Evolutionary conservation across 2,329 filamentous ascomycete genomes (phyloP), one percentile per base, ranked within the genome.

Genomic region (Aspergillus novofumigatus): DNA sequence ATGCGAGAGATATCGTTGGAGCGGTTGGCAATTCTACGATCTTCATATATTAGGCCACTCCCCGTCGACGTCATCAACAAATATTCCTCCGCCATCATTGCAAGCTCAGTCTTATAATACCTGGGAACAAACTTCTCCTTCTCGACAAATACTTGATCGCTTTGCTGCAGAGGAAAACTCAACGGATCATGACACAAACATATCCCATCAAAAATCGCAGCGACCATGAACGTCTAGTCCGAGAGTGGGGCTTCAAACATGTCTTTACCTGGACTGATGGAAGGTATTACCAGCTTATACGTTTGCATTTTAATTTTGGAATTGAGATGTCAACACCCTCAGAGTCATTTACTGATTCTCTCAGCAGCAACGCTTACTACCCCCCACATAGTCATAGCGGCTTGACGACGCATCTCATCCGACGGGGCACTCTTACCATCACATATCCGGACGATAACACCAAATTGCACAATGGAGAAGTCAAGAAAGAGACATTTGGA

Each of bases 211-310:
- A 65, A n/a, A 67, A 65, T 17, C 72, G 72, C 51, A 60, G 66
- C 54, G 78, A 84, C 35, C 81, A 82, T 54, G 83, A 86, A 67
- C 67, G 69, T 41, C 71, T 82, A 58, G 84, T 87, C 8, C 74
- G 76, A 41, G 76, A 77, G 8, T 86, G 83, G 83, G 84, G 84
- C 1, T 87, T 86, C 68, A 60, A 62, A 9, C 78, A 82, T 62
- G 81, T 86, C 63, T 86, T 86, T 63, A 86, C 83, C 3, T 86
- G 83, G 83, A 79, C 78, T 1, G 84, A 86, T 68, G 72, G 79
- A 51, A 80, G 81, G 82, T 84, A 38, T 11, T 38, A n/a, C 32
- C 75, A 62, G 75, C 44, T 14, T n/a, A 42, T 38, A 23, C 14
- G 14, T 35, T 32, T 23, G 23, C 6, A 48, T 29, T 35, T 38